Base-by-base conservation (phyloP, 1,284 basidiomycete genomes). In the Puccinia sorghi region DNA sequence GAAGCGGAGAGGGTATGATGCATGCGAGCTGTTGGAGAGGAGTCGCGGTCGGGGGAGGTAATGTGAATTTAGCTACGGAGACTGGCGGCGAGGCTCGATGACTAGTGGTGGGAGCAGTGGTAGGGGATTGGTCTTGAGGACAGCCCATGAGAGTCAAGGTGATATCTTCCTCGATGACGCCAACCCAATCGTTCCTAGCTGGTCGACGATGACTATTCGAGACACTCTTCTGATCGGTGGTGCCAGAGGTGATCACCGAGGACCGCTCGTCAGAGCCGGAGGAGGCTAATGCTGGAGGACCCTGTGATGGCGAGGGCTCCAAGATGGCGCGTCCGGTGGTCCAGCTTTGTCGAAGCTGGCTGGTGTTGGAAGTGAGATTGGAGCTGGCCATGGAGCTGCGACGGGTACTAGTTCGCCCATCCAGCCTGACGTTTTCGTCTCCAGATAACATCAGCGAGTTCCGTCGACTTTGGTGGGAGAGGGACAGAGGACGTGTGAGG, bases 321-420 rank as follows among this genome's bases (percentile, higher is more conserved):
- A 67, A 37, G 25, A 67, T 17, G 48, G 43, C 43, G 37, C 64
- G 64, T 27, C 64, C 64, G 20, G 64, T 67, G n/a, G 64, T 52
- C 64, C 64, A 67, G 64, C 64, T 67, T 67, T 67, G 64, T 41
- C 64, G 64, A 39, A 61, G 32, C 37, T 67, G 64, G 48, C n/a
- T 43, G 6, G 17, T 66, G n/a, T 37, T 66, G n/a, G 63, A 66
- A 15, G 63, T 48, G 20, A 43, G 63, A 66, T 67, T 67, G 41
- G 64, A 67, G 25, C 64, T 67, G 41, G 48, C 27, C 43, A 67
- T 67, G 6, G 64, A 67, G 48, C 48, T 67, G 5, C 64, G 64
- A 27, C 43, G 64, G 25, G 41, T 67, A 17, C 3, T 48, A 46
- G 11, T 17, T 48, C 8, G 39, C 43, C 48, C 22, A 25, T 46